Conservation (phyloP, 805 yeast genomes). For the Pichia cephalocereana region DNA sequence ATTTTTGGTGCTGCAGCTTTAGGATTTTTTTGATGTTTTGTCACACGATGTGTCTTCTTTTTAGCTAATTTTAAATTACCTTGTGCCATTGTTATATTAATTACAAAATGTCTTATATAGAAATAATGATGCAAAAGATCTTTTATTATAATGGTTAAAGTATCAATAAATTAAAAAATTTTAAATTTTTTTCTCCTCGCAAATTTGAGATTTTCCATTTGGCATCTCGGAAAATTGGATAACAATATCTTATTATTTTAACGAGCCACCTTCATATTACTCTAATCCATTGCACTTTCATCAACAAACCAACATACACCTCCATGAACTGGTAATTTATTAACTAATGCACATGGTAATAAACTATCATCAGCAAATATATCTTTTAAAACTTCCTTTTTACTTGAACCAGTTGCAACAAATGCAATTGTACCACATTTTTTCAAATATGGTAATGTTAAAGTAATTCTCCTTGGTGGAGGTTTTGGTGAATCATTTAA, state of each 20-base stretch:
- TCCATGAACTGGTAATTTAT: slow-evolving; percentile 32
- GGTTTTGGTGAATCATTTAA: slow-evolving; percentile 87
- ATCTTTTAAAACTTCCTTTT: slow-evolving; percentile 59
- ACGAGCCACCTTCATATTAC: neutral
- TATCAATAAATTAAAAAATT: neutral
- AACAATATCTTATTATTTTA: no score
- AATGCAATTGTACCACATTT: slow-evolving; percentile 52
- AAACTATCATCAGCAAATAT: slow-evolving; percentile 13
- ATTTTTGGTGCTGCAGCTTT: slow-evolving; percentile 68
- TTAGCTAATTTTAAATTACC: slow-evolving; percentile 51
- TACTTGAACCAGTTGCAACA: slow-evolving; percentile 85
- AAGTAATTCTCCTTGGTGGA: slow-evolving; percentile 84
- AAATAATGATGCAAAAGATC: neutral
- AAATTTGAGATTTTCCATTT: no score
- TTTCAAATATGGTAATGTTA: slow-evolving; percentile 70
- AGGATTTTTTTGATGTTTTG: slow-evolving; percentile 58
- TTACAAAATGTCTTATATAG: neutral
- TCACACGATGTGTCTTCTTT: slow-evolving; percentile 42
- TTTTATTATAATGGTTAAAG: neutral
- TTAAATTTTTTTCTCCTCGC: no score
- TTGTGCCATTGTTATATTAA: slow-evolving; percentile 48
- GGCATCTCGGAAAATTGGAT: no score
- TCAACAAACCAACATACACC: slow-evolving; percentile 80
- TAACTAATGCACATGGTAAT: slow-evolving; percentile 72
- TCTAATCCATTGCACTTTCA: slow-evolving; percentile 13